Evolutionary conservation across 768 basidiomycete genomes (phyloP).

Genomic region (Zangia roseola): DNA sequence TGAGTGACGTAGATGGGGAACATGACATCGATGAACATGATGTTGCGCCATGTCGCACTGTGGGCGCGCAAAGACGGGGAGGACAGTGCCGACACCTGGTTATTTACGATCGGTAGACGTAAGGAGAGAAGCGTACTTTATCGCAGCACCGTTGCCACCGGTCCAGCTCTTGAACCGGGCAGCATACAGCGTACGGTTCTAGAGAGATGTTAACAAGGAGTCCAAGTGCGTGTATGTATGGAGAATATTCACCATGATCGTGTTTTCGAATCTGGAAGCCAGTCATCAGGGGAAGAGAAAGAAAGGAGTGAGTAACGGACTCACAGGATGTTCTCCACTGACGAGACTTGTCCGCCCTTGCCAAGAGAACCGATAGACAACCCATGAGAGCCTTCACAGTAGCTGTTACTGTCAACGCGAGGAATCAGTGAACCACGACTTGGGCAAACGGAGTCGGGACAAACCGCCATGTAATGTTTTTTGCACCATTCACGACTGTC

Average conservation of each 20-base stretch:
- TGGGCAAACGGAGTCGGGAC: background rate
- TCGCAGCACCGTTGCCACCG: constrained; percentile 56
- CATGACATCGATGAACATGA: constrained; percentile 48
- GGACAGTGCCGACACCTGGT: too few species aligned
- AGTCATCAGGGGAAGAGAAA: too few species aligned
- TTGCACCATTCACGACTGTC: constrained; percentile 54
- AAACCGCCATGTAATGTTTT: constrained; percentile 51
- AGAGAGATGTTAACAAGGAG: background rate
- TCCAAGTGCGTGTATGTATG: too few species aligned
- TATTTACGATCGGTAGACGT: too few species aligned
- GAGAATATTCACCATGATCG: background rate
- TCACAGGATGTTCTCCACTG: constrained; percentile 57
- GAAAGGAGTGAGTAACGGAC: constrained; percentile 18
- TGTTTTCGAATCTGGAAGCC: background rate
- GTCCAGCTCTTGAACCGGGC: constrained; percentile 72
- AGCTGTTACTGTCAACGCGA: constrained; percentile 38
- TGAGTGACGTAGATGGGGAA: constrained; percentile 65
- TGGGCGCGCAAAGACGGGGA: too few species aligned
- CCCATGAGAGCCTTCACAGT: constrained; percentile 59
- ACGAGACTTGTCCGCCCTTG: constrained; percentile 42
- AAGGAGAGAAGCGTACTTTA: constrained; percentile 40
- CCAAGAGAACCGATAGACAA: constrained; percentile 55
- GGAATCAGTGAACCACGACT: background rate
- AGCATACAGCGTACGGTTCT: constrained; percentile 53
- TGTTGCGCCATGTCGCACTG: constrained; percentile 61